These are phyloP conservation scores for Blastocystis sp. DNA, from an alignment of 352 stramenopile genomes.

Conservation along the genomic window DNA sequence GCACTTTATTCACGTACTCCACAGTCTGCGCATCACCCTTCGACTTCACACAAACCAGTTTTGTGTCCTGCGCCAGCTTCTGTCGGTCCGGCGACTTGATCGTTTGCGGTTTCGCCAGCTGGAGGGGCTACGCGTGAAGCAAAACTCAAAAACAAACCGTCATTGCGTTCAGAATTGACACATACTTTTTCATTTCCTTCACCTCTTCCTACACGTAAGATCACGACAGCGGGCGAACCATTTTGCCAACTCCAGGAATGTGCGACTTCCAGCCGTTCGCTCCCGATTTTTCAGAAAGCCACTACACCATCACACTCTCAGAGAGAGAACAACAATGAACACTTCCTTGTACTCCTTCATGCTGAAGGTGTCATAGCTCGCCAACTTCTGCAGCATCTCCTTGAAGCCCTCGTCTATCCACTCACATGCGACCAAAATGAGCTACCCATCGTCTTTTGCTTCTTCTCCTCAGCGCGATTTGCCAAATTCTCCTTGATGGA, in stretches of 20 bases:
- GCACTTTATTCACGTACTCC: conserved; percentile 62
- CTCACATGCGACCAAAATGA: not conserved
- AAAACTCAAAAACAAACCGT: not conserved
- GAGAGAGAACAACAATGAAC: conserved; percentile 12
- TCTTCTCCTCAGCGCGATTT: conserved; percentile 43
- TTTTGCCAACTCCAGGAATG: conserved; percentile 62
- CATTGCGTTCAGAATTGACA: conserved; percentile 65
- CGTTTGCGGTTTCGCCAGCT: conserved; percentile 50
- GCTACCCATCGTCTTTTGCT: conserved; percentile 38
- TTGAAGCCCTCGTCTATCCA: conserved; percentile 58
- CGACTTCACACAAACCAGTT: not conserved
- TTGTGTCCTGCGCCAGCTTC: conserved; percentile 53
- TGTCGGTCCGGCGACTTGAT: conserved; percentile 47
- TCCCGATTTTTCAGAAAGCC: conserved; percentile 53
- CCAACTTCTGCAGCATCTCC: conserved; percentile 57
- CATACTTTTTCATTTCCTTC: conserved; percentile 67
- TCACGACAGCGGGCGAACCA: not conserved
- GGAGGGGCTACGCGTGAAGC: not conserved
- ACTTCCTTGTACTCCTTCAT: conserved; percentile 67
- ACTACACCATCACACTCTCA: conserved; percentile 26
- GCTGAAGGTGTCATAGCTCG: conserved; percentile 38
- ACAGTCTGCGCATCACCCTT: conserved; percentile 19
- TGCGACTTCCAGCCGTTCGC: conserved; percentile 66
- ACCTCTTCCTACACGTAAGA: conserved; percentile 50
- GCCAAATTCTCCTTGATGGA: conserved; percentile 48